Conservation (phyloP, 192 early-diverging fungal genomes). For the Paraglomus brasilianum region DNA sequence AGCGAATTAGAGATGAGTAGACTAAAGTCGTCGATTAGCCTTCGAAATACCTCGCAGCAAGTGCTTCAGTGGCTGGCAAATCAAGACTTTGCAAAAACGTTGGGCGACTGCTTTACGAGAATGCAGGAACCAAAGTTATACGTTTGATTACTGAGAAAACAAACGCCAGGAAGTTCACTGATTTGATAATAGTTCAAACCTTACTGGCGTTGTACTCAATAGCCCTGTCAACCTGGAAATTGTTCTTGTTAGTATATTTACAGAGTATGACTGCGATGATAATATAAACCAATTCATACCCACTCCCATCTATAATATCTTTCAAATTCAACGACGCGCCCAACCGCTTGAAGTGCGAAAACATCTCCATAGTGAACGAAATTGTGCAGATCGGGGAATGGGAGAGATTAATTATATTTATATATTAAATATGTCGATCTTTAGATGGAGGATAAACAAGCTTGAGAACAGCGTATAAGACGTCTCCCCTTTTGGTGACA, state of each 20-base stretch:
- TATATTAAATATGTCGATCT: no score
- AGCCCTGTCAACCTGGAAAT: neutral
- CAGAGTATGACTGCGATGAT: neutral
- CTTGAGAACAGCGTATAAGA: no score
- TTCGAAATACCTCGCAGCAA: conserved; percentile 5
- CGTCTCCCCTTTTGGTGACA: no score
- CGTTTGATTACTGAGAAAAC: no score
- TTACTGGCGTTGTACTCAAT: neutral
- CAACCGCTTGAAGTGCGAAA: conserved; percentile 15
- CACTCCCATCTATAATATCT: conserved; percentile 10
- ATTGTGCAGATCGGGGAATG: no score
- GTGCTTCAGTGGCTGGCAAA: conserved; percentile 12
- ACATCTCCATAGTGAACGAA: no score
- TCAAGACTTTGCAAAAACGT: neutral
- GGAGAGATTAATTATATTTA: no score
- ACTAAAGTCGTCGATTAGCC: no score
- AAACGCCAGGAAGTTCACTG: neutral
- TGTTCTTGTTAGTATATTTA: neutral
- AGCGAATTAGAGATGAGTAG: neutral
- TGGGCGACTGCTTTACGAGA: neutral
- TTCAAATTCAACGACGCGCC: conserved; percentile 10
- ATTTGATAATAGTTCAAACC: neutral
- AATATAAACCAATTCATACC: neutral
- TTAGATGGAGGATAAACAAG: no score
- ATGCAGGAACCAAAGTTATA: neutral